Base-by-base conservation (phyloP, 2,329 filamentous ascomycete species). In the Didymella pinodella region DNA sequence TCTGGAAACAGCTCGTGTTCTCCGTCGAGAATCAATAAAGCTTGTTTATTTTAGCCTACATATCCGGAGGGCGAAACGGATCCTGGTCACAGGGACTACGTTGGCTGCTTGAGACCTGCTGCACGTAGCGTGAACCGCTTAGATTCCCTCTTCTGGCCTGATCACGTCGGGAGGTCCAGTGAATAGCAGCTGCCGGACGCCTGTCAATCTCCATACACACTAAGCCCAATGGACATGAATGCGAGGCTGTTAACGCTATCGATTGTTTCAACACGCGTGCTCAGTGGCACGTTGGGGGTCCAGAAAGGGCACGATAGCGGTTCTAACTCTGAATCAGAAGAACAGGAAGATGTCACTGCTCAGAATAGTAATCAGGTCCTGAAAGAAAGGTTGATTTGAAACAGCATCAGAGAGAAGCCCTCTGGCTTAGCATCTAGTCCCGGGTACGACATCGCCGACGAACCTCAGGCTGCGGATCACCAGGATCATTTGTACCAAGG, bases 11-110 rank as follows among this genome's bases (percentile, higher is more conserved):
- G 12, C 47, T 56, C 53, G 59, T 48, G 46, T 58, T 56, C 47
- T 62, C 54, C 40, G 59, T 44, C 56, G 52, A 64, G 29, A 71
- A 67, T 70, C 67, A 54, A 71, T 71, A 71, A 71, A 70, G 67
- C 68, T 71, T 71, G 65, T 67, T 66, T 64, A 40, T 48, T 60
- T 61, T 70, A 64, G 65, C 63, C 47, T 61, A 62, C 54, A 62
- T 34, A 52, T 41, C 46, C 49, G 61, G 55, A 61, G 57, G 50
- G 56, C 63, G 67, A 68, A 68, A 69, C 67, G 57, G 49, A 61
- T 48, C 49, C 48, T 45, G 53, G 50, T 40, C 48, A 57, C 51
- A 60, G 54, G 54, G 48, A 57, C 56, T 50, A 60, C 57, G 49
- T 61, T 54, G 48, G 26, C 29, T 59, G 48, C 52, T 51, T 47